These are phyloP conservation scores for Hemileia vastatrix DNA, from an alignment of 1,284 basidiomycete species.

Conservation along the genomic window DNA sequence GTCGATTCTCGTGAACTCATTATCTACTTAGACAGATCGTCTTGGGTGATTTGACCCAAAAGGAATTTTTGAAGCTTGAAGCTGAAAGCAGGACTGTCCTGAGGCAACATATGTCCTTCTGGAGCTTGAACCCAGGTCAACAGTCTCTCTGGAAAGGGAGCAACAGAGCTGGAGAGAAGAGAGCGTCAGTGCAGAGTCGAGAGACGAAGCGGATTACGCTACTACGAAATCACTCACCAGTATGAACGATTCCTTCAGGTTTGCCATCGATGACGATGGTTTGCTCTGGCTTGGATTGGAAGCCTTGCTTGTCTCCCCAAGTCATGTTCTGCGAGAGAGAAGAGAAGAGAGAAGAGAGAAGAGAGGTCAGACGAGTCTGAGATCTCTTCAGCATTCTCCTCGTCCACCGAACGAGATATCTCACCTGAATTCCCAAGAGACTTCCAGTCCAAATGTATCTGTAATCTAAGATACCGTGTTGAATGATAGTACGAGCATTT, in stretches of 20 bases:
- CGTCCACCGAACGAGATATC: too few relatives aligned
- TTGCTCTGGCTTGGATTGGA: too few relatives aligned
- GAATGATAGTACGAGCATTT: slow-evolving; percentile 9
- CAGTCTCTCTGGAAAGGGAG: not conserved
- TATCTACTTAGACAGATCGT: too few relatives aligned
- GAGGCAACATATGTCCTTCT: slow-evolving; percentile 36
- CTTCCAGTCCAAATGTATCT: not conserved
- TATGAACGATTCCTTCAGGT: slow-evolving; percentile 26
- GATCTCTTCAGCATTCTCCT: too few relatives aligned
- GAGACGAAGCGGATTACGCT: slow-evolving; percentile 22
- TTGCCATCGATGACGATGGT: too few relatives aligned
- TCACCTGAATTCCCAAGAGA: not conserved
- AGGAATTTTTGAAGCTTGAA: slow-evolving; percentile 38
- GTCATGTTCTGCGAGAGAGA: too few relatives aligned
- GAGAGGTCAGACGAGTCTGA: too few relatives aligned
- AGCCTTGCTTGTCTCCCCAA: too few relatives aligned
- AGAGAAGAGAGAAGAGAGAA: too few relatives aligned
- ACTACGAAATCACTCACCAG: slow-evolving; percentile 16
- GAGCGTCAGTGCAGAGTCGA: not conserved
- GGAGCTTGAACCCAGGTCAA: slow-evolving; percentile 4
- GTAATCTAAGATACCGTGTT: slow-evolving; percentile 10
- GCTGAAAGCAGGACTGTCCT: slow-evolving; percentile 33
- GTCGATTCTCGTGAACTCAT: too few relatives aligned
- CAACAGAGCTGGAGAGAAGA: not conserved
- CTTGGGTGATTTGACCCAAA: slow-evolving; percentile 28